These are phyloP conservation scores for Phytopythium chamaehyphon DNA, from an alignment of 352 stramenopile genomes.

Conservation along the genomic window DNA sequence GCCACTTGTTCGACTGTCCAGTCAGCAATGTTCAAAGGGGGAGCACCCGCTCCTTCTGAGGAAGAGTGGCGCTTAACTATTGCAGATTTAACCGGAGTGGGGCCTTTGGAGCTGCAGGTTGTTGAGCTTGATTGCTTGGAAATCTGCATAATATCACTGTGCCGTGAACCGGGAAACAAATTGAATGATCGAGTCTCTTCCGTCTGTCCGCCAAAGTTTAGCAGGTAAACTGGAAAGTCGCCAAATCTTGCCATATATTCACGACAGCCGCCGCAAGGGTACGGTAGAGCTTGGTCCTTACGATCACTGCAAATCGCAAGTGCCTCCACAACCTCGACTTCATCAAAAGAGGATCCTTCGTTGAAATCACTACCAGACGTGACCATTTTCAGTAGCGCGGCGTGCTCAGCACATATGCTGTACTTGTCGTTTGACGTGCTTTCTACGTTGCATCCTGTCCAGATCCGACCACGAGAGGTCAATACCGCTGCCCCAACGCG, in stretches of 20 bases:
- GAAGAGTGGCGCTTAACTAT: too few relatives aligned
- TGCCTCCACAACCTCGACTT: conserved; percentile 22
- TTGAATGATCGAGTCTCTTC: conserved; percentile 53
- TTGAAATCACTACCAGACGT: conserved; percentile 8
- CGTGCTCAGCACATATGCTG: conserved; percentile 54
- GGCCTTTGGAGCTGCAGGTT: background rate
- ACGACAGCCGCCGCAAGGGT: conserved; percentile 60
- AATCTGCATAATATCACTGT: conserved; percentile 22
- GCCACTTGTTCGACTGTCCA: conserved; percentile 54
- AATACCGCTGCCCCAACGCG: conserved; percentile 51
- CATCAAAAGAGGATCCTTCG: background rate
- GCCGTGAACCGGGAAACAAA: conserved; percentile 49
- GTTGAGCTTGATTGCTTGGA: background rate
- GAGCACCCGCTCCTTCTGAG: background rate
- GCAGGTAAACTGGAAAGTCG: conserved; percentile 72
- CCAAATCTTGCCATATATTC: conserved; percentile 64
- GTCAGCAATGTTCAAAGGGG: conserved; percentile 34
- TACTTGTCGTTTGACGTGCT: conserved; percentile 28
- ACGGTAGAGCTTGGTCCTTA: conserved; percentile 31
- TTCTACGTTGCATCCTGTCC: conserved; percentile 31
- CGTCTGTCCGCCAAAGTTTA: conserved; percentile 40
- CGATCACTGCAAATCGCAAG: conserved; percentile 64
- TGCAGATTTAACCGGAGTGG: too few relatives aligned
- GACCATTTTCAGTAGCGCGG: conserved; percentile 45
- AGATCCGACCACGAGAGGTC: conserved; percentile 40